Percentiles rank a stretch among this genome's conserved stretches.
These are phyloP conservation scores for Fusarium mangiferae DNA, from an alignment of 2,329 filamentous ascomycete genomes.

Conservation along the genomic window DNA sequence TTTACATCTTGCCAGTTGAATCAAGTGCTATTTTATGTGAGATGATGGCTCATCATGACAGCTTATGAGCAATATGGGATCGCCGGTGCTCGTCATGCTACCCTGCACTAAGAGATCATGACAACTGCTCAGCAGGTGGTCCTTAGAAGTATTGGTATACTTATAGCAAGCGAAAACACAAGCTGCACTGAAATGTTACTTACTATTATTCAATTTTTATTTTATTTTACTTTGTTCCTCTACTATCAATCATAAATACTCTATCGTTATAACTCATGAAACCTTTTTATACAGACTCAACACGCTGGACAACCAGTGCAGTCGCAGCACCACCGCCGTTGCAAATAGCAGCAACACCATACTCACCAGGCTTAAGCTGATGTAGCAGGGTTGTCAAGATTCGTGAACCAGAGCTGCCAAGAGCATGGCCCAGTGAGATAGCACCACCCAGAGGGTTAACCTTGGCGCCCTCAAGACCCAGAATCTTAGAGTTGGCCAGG, in stretches of 20 bases:
- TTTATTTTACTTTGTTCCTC: neutral
- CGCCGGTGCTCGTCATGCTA: neutral
- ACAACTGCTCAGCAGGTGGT: neutral
- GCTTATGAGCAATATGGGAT: neutral
- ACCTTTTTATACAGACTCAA: slow-evolving; percentile 65
- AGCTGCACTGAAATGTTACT: neutral
- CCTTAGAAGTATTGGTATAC: neutral
- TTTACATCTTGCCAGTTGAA: neutral
- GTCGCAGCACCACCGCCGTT: slow-evolving; percentile 95
- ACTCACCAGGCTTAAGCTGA: slow-evolving; percentile 91
- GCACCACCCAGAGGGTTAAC: slow-evolving; percentile 92
- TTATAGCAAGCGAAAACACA: too few relatives aligned
- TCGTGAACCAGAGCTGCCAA: slow-evolving; percentile 92
- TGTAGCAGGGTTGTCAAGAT: slow-evolving; percentile 92
- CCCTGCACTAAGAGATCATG: neutral
- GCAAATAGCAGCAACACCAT: slow-evolving; percentile 95
- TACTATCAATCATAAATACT: neutral
- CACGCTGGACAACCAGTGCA: slow-evolving; percentile 88
- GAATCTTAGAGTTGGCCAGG: slow-evolving; percentile 92
- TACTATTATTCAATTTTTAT: neutral
- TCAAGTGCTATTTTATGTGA: too few relatives aligned
- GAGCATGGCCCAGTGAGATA: slow-evolving; percentile 89
- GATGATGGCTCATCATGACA: neutral
- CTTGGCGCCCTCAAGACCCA: slow-evolving; percentile 80
- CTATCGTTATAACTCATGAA: neutral